Conservation (phyloP, 768 basidiomycete species). For the Hygrophorus pudorinus region DNA sequence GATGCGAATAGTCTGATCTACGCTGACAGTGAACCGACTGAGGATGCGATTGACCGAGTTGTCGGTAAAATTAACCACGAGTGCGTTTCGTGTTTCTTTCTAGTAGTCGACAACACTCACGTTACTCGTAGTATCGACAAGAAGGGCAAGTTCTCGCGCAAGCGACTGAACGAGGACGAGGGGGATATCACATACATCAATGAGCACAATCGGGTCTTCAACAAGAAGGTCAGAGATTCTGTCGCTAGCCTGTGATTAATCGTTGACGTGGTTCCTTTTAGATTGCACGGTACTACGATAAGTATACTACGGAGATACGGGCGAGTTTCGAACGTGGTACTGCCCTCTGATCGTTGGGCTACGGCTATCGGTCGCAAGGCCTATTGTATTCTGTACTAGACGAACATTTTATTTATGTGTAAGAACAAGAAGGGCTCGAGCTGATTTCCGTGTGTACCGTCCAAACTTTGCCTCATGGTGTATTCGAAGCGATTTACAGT, state of each 20-base stretch:
- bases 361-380: neutral
- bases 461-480: too few species aligned
- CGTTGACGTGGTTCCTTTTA: constrained; percentile 18
- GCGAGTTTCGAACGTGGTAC: constrained; percentile 98
- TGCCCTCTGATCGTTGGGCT: constrained; percentile 47
- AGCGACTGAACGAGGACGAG: constrained; percentile 82
- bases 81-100: constrained; percentile 37
- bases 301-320: constrained; percentile 92
- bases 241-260: neutral
- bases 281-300: constrained; percentile 95
- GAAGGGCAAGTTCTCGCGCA: constrained; percentile 83
- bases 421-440: too few species aligned
- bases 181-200: constrained; percentile 99
- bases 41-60: constrained; percentile 92
- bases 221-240: constrained; percentile 67
- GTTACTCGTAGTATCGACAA: constrained; percentile 61
- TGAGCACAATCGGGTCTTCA: constrained; percentile 95
- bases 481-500: too few species aligned
- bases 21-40: constrained; percentile 89
- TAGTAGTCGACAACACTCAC: constrained; percentile 1
- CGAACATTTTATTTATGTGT: too few species aligned
- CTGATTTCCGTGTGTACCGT: too few species aligned
- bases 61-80: constrained; percentile 88
- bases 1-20: constrained; percentile 91
- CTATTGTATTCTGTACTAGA: neutral